Conservation (phyloP, 1,284 basidiomycete genomes). For the Amylostereum chailletii region DNA sequence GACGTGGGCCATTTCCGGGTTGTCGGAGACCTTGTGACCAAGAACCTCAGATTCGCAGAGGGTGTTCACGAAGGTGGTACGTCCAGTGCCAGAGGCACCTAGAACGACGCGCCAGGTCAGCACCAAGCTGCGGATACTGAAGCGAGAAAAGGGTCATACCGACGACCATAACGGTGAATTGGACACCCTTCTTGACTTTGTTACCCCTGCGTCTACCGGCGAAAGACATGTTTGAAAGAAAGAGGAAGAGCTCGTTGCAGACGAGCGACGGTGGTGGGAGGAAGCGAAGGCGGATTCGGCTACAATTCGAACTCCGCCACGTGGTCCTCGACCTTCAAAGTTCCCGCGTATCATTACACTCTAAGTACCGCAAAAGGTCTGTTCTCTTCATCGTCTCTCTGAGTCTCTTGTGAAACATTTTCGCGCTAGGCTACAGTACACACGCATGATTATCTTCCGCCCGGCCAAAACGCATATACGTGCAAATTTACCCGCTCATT, state of each 20-base stretch:
- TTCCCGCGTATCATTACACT: too few relatives aligned
- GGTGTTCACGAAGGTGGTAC: conserved; percentile 97
- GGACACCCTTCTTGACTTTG: conserved; percentile 96
- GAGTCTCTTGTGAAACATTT: too few relatives aligned
- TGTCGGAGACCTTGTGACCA: conserved; percentile 79
- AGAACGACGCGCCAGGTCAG: conserved; percentile 1
- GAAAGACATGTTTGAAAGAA: conserved; percentile 57
- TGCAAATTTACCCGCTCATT: too few relatives aligned
- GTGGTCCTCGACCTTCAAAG: too few relatives aligned
- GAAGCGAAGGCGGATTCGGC: too few relatives aligned
- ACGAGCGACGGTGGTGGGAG: not conserved
- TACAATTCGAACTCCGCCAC: not conserved
- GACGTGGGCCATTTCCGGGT: conserved; percentile 84
- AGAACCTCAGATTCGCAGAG: conserved; percentile 91
- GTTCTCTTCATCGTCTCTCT: too few relatives aligned
- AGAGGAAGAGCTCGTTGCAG: conserved; percentile 12
- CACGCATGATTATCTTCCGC: too few relatives aligned
- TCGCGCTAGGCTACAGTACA: too few relatives aligned
- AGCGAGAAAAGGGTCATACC: conserved; percentile 38
- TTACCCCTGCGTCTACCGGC: conserved; percentile 84
- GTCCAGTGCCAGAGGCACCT: conserved; percentile 94
- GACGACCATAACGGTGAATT: conserved; percentile 93
- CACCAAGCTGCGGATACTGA: conserved; percentile 6
- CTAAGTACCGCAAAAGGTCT: too few relatives aligned
- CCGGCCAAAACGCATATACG: too few relatives aligned